Percentiles rank a stretch among this genome's conserved stretches.
Evolutionary conservation across 805 yeast species (phyloP).

Genomic region (Candida rishiriensis): DNA sequence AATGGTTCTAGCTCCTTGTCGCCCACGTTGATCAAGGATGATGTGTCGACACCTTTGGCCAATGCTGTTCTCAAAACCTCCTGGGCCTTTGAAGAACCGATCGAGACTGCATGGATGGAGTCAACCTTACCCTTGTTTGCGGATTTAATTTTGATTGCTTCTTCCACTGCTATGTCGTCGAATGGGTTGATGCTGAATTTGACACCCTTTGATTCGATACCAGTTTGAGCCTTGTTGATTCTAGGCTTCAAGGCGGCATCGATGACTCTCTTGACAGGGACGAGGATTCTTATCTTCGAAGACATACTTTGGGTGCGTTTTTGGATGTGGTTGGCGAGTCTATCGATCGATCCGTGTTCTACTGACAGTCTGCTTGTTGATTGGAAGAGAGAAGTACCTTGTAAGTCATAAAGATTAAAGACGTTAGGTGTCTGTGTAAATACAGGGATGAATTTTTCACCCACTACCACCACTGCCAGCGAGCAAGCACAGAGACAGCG

Average conservation of each 20-base stretch:
- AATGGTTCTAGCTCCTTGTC: slow-evolving; percentile 75
- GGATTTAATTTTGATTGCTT: slow-evolving; percentile 76
- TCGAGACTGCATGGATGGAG: slow-evolving; percentile 82
- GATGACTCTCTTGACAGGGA: slow-evolving; percentile 92
- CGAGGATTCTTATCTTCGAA: slow-evolving; percentile 65
- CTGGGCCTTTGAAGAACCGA: slow-evolving; percentile 83
- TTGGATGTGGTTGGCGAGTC: too few relatives aligned
- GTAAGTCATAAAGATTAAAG: too few relatives aligned
- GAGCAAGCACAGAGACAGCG: too few relatives aligned
- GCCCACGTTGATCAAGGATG: slow-evolving; percentile 77
- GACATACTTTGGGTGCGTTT: slow-evolving; percentile 28
- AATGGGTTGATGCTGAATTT: slow-evolving; percentile 94
- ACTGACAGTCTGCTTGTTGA: neutral
- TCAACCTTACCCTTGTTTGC: slow-evolving; percentile 65
- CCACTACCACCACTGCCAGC: too few relatives aligned
- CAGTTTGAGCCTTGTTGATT: slow-evolving; percentile 78
- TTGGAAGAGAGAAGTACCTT: too few relatives aligned
- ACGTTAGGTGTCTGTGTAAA: too few relatives aligned
- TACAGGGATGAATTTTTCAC: too few relatives aligned
- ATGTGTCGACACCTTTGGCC: slow-evolving; percentile 90
- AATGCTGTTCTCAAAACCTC: slow-evolving; percentile 85
- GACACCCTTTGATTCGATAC: slow-evolving; percentile 83
- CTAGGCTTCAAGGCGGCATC: slow-evolving; percentile 93
- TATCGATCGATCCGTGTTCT: too few relatives aligned
- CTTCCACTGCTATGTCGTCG: slow-evolving; percentile 96